These are phyloP conservation scores for Myxozyma neglecta DNA, from an alignment of 805 yeast species.

Conservation along the genomic window DNA sequence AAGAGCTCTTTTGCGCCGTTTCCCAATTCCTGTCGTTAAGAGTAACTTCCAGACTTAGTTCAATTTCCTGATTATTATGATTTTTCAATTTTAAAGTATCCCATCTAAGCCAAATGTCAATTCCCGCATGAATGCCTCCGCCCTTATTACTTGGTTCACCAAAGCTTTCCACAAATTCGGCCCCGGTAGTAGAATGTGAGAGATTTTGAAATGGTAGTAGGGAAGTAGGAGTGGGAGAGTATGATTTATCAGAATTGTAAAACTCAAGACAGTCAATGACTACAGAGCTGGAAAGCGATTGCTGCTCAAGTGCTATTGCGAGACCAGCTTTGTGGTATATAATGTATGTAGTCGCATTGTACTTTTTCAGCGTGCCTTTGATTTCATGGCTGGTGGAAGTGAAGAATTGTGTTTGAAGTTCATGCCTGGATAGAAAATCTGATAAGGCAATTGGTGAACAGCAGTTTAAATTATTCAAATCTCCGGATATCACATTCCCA, in stretches of 20 bases:
- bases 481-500: not conserved
- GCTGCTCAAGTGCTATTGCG: not conserved
- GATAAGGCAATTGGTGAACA: not conserved
- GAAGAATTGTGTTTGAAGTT: not conserved
- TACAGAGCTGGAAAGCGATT: not conserved
- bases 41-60: slow-evolving; percentile 13
- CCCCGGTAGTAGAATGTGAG: slow-evolving; percentile 1
- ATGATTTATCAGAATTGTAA: slow-evolving; percentile 6
- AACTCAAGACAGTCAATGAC: slow-evolving; percentile 13
- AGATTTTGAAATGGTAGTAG: slow-evolving; percentile 12
- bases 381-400: not conserved
- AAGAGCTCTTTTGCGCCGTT: slow-evolving; percentile 9
- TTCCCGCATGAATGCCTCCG: slow-evolving; percentile 13
- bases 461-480: not conserved
- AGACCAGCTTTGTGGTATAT: slow-evolving; percentile 6
- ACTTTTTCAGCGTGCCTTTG: not conserved
- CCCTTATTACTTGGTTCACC: slow-evolving; percentile 24
- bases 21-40: slow-evolving; percentile 20
- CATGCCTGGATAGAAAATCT: not conserved
- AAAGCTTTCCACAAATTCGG: slow-evolving; percentile 5
- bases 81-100: not conserved
- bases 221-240: not conserved
- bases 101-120: slow-evolving; percentile 28
- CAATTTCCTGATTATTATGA: not conserved
- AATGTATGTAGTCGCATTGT: slow-evolving; percentile 4